Percentiles rank a stretch among this genome's conserved stretches.
phyloP scores from a whole-genome alignment of 768 basidiomycete species.

The Leccinum obscurum region DNA sequence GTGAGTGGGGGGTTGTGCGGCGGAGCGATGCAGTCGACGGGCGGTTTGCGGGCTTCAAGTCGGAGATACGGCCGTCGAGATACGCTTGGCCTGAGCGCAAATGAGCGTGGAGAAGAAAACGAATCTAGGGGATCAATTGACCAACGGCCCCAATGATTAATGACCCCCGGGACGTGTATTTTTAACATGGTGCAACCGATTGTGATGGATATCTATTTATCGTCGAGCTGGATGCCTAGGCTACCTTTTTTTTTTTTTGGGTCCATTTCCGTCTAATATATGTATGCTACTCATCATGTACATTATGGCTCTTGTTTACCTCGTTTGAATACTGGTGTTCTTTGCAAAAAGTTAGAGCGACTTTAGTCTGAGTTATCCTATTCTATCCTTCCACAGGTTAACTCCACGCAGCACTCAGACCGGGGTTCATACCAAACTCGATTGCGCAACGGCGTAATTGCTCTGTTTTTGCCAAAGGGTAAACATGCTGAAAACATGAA shows the following conservation, averaged over 20 bases:
- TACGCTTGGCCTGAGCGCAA: slow-evolving; percentile 12
- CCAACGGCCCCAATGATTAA: background rate
- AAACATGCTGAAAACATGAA: slow-evolving; percentile 19
- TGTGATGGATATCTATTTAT: background rate
- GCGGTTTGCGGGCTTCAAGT: slow-evolving; percentile 26
- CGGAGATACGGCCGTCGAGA: slow-evolving; percentile 26
- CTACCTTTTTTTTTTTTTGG: background rate
- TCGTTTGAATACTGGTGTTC: background rate
- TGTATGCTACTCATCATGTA: background rate
- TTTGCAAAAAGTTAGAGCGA: background rate
- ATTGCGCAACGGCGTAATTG: background rate
- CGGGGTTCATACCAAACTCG: background rate
- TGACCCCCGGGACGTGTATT: background rate
- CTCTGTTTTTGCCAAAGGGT: background rate
- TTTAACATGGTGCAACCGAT: background rate
- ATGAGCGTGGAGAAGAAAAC: slow-evolving; percentile 2
- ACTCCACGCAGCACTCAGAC: background rate
- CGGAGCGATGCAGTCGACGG: slow-evolving; percentile 8
- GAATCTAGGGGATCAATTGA: background rate
- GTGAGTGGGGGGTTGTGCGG: slow-evolving; percentile 17
- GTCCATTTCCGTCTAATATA: too few species aligned
- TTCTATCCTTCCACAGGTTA: too few species aligned
- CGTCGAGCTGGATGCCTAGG: background rate
- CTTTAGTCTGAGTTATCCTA: too few species aligned
- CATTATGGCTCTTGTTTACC: background rate